Percentiles rank a stretch among this genome's conserved stretches.
Conservation (phyloP, 176 grass and related monocot genomes). For the Saccharum spontaneum region DNA sequence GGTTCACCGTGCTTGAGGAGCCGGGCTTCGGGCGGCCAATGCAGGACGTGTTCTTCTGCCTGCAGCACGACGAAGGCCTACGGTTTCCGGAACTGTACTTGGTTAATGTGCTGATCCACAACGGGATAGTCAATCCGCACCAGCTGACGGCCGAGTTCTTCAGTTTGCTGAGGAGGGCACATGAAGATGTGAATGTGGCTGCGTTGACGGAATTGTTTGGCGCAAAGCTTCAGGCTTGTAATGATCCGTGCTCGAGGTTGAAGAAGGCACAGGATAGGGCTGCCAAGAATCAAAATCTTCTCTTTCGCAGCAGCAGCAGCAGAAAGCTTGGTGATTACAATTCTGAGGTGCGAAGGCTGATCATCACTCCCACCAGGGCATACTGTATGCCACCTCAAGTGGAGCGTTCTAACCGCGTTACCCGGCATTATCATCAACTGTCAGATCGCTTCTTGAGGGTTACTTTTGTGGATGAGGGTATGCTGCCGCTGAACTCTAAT, state of each 20-base stretch:
- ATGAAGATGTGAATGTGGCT: conserved; percentile 31
- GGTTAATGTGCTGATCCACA: conserved; percentile 75
- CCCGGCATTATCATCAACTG: conserved; percentile 52
- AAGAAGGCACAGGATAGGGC: conserved; percentile 29
- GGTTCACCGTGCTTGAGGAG: conserved; percentile 41
- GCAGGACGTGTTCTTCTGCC: conserved; percentile 55
- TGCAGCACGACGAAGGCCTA: conserved; percentile 43
- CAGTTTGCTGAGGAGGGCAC: conserved; percentile 37
- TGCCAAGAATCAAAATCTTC: conserved; percentile 30
- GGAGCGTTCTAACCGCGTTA: conserved; percentile 74
- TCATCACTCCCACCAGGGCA: conserved; percentile 81
- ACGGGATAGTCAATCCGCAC: conserved; percentile 54
- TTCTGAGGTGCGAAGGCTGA: conserved; percentile 57
- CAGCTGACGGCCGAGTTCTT: conserved; percentile 73
- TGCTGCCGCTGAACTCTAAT: conserved; percentile 55
- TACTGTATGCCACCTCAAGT: conserved; percentile 72
- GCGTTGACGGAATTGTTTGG: conserved; percentile 45
- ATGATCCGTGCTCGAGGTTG: conserved; percentile 32
- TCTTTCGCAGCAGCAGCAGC: not conserved
- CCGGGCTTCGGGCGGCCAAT: conserved; percentile 40
- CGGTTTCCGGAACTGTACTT: conserved; percentile 67
- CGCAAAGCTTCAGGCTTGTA: conserved; percentile 28
- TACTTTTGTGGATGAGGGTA: conserved; percentile 83
- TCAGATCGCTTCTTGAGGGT: conserved; percentile 85
- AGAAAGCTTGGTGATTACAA: not conserved